Evolutionary conservation across 169 alveolate genomes (phyloP).

Genomic region (Plasmodium ovale): DNA sequence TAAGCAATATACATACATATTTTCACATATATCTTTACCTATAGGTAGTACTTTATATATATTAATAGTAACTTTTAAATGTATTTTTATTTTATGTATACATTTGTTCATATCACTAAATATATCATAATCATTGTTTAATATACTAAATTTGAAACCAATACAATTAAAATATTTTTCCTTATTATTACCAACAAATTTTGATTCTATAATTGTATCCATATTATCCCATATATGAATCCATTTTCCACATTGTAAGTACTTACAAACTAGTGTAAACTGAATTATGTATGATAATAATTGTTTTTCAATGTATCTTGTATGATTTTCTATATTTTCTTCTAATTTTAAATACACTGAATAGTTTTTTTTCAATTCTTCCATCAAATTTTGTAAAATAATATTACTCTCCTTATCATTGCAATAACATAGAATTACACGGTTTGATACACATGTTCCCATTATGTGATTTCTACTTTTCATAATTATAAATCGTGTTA

Average conservation of each 20-base stretch:
- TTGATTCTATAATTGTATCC: constrained; percentile 58
- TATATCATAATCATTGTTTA: constrained; percentile 44
- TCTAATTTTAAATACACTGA: constrained; percentile 22
- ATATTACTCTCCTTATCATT: constrained; percentile 39
- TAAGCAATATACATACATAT: constrained; percentile 60
- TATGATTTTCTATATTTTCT: not conserved
- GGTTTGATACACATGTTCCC: constrained; percentile 62
- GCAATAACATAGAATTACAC: constrained; percentile 36
- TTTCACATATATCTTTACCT: constrained; percentile 14
- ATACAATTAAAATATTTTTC: constrained; percentile 61
- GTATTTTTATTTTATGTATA: constrained; percentile 12
- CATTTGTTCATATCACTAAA: not conserved
- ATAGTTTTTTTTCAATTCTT: constrained; percentile 25
- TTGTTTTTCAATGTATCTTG: constrained; percentile 9
- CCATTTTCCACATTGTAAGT: constrained; percentile 66
- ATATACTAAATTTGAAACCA: constrained; percentile 52
- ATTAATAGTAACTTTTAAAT: constrained; percentile 39
- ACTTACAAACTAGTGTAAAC: constrained; percentile 59
- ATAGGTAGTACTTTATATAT: constrained; percentile 45
- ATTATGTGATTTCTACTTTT: constrained; percentile 49
- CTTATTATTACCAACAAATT: constrained; percentile 46
- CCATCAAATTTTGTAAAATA: not conserved
- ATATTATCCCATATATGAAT: constrained; percentile 64
- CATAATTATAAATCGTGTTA: constrained; percentile 59
- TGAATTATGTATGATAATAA: constrained; percentile 58